Base-by-base conservation (phyloP, 2,329 filamentous ascomycete species). In the Chaetomium sp. region DNA sequence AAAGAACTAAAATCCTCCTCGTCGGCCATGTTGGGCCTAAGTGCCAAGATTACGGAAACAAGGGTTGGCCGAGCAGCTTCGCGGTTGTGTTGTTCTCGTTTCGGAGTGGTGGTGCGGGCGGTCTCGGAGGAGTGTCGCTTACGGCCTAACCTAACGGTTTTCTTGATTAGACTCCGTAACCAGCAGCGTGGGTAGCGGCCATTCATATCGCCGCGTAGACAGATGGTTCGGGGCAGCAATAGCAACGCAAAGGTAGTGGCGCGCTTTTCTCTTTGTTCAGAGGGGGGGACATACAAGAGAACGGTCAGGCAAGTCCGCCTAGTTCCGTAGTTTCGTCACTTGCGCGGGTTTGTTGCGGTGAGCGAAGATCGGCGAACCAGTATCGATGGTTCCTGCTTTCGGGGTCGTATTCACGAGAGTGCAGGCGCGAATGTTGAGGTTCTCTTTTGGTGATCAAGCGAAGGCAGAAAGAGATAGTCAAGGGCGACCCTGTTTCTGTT, bases 1-100 rank as follows among this genome's bases (percentile, higher is more conserved):
- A 96, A 81, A 69, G 89, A 86, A 78, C 87, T 90, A 76, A 90
- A 94, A 76, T 96, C 92, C 75, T 93, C 91, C 77, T 94, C 91
- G 75, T 96, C 92, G 64, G 90, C 91, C 92, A 96, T 96, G 70
- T 33, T 68, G 64, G 58, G 60, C 57, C 45, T 45, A 16, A 16
- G 4, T 64, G 2, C 47, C 21, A 27, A 16, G 25, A 47, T n/a
- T 1, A 21, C 6, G 19, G 31, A 33, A n/a, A 12, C 29, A 35
- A 21, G 21, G n/a, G 42, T 53, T 21, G 3, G 54, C 0, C 27
- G 25, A 38, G 31, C 42, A 27, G 38, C 1, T 6, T 35, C n/a
- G 31, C 16, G 23, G 10, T 3, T 23, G 31, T 38, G 2, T 16
- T 27, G 25, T n/a, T 51, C 38, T 47, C 60, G 53, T 29, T 25